phyloP scores from a whole-genome alignment of 2,329 filamentous ascomycete species.

The Fusarium sp. region DNA sequence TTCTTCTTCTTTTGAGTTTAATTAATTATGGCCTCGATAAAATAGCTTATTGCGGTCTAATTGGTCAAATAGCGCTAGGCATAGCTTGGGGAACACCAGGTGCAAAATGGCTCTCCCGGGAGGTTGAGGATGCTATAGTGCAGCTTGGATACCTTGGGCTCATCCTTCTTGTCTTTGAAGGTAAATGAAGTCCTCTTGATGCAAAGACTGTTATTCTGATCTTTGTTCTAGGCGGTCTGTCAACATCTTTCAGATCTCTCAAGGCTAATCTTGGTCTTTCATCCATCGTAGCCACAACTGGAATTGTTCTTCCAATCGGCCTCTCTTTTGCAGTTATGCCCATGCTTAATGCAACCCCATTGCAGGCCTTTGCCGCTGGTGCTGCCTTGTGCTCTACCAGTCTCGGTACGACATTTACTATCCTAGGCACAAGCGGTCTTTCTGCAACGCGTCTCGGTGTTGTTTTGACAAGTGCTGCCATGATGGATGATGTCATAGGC shows the following conservation, averaged over 20 bases:
- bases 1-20: conserved; percentile 71
- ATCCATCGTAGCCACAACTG: conserved; percentile 70
- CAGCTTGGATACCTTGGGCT: conserved; percentile 78
- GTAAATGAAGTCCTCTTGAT: conserved; percentile 40
- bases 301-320: conserved; percentile 71
- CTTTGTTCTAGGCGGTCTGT: conserved; percentile 61
- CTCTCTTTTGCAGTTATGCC: conserved; percentile 70
- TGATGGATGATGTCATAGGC: conserved; percentile 84
- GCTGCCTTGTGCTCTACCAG: conserved; percentile 80
- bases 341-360: conserved; percentile 59
- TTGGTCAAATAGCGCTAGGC: conserved; percentile 78
- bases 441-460: conserved; percentile 61
- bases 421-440: conserved; percentile 57
- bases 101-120: conserved; percentile 64
- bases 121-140: conserved; percentile 65
- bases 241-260: conserved; percentile 50
- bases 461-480: conserved; percentile 77
- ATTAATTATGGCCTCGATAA: conserved; percentile 67
- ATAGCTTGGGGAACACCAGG: conserved; percentile 77
- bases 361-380: conserved; percentile 78
- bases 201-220: not conserved
- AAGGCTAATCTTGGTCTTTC: conserved; percentile 71
- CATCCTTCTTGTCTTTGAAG: conserved; percentile 78
- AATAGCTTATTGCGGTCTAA: conserved; percentile 73
- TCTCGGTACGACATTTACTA: conserved; percentile 75